These are phyloP conservation scores for Solanum gracilifrons DNA, from an alignment of 257 asterid species.

Conservation along the genomic window DNA sequence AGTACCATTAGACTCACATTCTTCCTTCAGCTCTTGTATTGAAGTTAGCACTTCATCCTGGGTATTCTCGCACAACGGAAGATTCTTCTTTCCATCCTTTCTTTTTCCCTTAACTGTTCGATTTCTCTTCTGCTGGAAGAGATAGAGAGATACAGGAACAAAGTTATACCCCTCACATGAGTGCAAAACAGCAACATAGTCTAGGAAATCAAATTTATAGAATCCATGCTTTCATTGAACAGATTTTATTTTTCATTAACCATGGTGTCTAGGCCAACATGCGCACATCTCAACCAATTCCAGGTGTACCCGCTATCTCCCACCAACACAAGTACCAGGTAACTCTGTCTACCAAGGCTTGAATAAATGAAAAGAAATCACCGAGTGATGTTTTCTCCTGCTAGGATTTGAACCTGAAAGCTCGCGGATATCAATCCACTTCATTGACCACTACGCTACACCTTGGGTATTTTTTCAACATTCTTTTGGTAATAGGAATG, in stretches of 20 bases:
- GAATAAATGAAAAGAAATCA: not conserved
- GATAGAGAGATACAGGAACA: not conserved
- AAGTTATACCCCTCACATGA: not conserved
- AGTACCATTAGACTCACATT: constrained; percentile 15
- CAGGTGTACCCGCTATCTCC: not conserved
- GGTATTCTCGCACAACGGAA: constrained; percentile 3
- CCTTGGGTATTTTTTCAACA: not conserved
- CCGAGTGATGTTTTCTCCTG: not conserved
- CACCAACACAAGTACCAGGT: not conserved
- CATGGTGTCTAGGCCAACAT: not conserved
- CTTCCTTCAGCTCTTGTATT: constrained; percentile 22
- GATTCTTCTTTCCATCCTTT: constrained; percentile 32
- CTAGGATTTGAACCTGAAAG: not conserved
- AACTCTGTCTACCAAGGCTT: not conserved
- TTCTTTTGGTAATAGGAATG: not conserved
- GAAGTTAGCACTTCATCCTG: constrained; percentile 13
- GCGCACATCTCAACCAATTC: not conserved
- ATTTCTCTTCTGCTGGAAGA: constrained; percentile 32
- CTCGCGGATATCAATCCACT: not conserved
- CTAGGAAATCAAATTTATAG: not conserved
- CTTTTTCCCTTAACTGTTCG: constrained; percentile 26
- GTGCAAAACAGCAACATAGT: not conserved
- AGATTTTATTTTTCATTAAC: not conserved
- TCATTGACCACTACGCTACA: not conserved
- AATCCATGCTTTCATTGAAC: not conserved